Conservation (phyloP, 257 asterid species). For the Pogostemon cablin region DNA sequence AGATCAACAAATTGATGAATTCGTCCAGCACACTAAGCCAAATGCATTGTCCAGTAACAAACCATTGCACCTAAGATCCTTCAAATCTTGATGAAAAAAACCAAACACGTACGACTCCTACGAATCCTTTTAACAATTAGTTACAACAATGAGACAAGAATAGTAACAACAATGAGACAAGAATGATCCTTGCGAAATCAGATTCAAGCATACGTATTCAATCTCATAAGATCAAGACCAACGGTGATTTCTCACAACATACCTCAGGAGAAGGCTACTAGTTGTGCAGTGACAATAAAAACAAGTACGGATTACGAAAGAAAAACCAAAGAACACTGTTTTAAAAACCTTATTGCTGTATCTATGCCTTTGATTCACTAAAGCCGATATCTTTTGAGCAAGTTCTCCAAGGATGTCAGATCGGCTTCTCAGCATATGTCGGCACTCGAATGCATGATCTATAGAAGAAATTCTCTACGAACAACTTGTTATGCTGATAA, state of each 20-base stretch:
- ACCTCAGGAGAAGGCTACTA: conserved; percentile 10
- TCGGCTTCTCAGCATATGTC: neutral
- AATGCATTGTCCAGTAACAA: no score
- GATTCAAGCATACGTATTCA: neutral
- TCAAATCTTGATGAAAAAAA: neutral
- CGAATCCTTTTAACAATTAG: neutral
- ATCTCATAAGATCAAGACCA: neutral
- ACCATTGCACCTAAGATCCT: no score
- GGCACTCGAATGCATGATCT: neutral
- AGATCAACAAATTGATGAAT: no score
- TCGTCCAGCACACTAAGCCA: no score
- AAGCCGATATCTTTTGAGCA: neutral
- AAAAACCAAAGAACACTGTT: conserved; percentile 3
- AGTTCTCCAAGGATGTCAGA: conserved; percentile 17
- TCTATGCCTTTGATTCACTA: neutral
- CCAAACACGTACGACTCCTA: conserved; percentile 15
- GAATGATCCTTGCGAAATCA: neutral
- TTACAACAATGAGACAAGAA: neutral
- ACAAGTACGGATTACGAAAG: conserved; percentile 4
- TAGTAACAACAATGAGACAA: neutral
- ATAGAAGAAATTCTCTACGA: neutral
- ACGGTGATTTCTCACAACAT: conserved; percentile 3
- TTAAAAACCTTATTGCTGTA: conserved; percentile 7
- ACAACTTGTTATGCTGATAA: neutral
- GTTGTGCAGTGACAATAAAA: conserved; percentile 1